Conservation (phyloP, 2,329 filamentous ascomycete species). For the Pseudogymnoascus sp. region DNA sequence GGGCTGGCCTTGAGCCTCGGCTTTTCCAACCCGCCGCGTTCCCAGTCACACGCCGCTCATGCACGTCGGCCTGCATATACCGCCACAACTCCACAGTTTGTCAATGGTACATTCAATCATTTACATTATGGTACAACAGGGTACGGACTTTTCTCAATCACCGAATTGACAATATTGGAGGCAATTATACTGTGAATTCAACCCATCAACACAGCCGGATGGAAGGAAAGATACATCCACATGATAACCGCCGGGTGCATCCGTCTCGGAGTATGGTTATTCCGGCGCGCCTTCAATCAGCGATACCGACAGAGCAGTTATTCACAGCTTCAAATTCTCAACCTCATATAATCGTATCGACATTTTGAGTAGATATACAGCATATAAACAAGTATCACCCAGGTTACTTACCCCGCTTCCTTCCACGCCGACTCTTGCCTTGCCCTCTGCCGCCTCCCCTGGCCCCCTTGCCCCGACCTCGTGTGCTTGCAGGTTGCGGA, state of each 20-base stretch:
- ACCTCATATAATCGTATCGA: background rate
- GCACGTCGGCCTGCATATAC: background rate
- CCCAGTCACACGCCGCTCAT: background rate
- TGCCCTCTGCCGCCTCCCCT: slow-evolving; percentile 10
- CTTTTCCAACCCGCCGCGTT: slow-evolving; percentile 3
- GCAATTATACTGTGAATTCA: background rate
- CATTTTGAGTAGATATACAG: background rate
- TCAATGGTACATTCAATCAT: background rate
- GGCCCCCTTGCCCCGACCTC: slow-evolving; percentile 17
- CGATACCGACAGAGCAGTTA: background rate
- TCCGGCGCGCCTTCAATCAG: background rate
- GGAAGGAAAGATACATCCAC: background rate
- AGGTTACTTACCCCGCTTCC: slow-evolving; percentile 9
- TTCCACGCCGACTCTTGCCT: slow-evolving; percentile 7
- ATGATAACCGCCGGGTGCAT: slow-evolving; percentile 1
- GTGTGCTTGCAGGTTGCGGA: slow-evolving; percentile 20
- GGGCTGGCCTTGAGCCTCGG: slow-evolving; percentile 2
- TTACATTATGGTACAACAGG: background rate
- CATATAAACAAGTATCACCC: background rate
- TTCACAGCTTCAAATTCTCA: background rate
- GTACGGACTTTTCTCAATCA: background rate
- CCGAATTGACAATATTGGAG: background rate
- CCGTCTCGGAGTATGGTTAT: background rate
- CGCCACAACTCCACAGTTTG: background rate
- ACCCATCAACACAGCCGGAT: background rate